Conservation (phyloP, 2,329 filamentous ascomycete genomes). For the Ophiocordyceps camponoti-saundersi region DNA sequence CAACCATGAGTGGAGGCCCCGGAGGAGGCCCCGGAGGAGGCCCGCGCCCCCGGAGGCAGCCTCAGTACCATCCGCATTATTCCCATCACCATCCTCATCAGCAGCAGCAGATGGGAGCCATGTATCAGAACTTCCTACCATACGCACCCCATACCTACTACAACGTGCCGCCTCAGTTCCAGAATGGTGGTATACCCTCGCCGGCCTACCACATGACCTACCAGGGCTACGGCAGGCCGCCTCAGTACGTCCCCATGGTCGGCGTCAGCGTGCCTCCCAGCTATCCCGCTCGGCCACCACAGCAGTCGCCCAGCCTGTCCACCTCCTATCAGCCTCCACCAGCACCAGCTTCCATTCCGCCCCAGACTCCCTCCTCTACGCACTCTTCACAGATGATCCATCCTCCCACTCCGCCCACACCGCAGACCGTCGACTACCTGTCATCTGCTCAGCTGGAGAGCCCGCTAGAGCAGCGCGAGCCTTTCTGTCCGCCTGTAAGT, state of each 20-base stretch:
- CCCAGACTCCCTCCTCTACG: slow-evolving; percentile 36
- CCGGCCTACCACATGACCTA: slow-evolving; percentile 29
- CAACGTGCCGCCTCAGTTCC: slow-evolving; percentile 43
- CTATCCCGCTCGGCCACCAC: slow-evolving; percentile 28
- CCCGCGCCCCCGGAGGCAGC: slow-evolving; percentile 18
- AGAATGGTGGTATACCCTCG: slow-evolving; percentile 28
- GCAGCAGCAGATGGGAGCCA: slow-evolving; percentile 23
- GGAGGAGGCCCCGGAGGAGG: slow-evolving; percentile 17
- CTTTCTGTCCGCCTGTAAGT: slow-evolving; percentile 36
- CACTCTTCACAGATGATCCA: slow-evolving; percentile 25
- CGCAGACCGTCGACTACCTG: slow-evolving; percentile 17
- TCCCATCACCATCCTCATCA: slow-evolving; percentile 19
- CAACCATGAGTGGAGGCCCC: slow-evolving; percentile 6
- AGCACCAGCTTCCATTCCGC: slow-evolving; percentile 21
- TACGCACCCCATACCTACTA: slow-evolving; percentile 30
- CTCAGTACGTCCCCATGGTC: slow-evolving; percentile 36
- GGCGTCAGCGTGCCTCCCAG: slow-evolving; percentile 24
- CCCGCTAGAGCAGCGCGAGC: slow-evolving; percentile 6
- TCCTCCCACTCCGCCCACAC: slow-evolving; percentile 29
- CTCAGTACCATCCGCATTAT: slow-evolving; percentile 21
- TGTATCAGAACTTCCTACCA: slow-evolving; percentile 34
- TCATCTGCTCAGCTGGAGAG: slow-evolving; percentile 1
- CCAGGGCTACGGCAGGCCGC: slow-evolving; percentile 30
- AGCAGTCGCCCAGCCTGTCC: slow-evolving; percentile 35
- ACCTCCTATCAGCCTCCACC: slow-evolving; percentile 39